Conservation (phyloP, 2,329 filamentous ascomycete species). For the Neopestalotiopsis clavispora region DNA sequence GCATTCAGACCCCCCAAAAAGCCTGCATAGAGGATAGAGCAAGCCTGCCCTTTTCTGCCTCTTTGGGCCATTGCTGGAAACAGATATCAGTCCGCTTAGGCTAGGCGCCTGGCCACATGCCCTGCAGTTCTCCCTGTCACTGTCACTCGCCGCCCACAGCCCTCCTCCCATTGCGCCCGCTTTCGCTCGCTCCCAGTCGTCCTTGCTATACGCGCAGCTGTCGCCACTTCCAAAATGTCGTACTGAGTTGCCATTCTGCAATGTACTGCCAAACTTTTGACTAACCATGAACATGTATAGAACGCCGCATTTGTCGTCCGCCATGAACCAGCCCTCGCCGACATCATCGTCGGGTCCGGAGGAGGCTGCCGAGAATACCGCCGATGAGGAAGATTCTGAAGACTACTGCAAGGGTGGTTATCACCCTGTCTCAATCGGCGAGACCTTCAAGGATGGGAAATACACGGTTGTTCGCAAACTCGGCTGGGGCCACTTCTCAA, state of each 20-base stretch:
- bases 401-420: constrained; percentile 99
- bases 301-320: constrained; percentile 59
- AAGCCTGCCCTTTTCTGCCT: constrained; percentile 20
- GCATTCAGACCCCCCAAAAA: constrained; percentile 4
- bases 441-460: constrained; percentile 96
- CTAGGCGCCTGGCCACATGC: constrained; percentile 18
- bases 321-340: constrained; percentile 72
- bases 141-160: constrained; percentile 9
- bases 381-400: constrained; percentile 97
- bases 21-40: not conserved
- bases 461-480: constrained; percentile 97
- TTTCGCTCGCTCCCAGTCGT: not conserved
- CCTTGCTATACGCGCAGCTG: constrained; percentile 14
- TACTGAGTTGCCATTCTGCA: constrained; percentile 11
- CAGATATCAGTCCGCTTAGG: constrained; percentile 19
- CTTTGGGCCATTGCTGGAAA: constrained; percentile 31
- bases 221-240: constrained; percentile 3
- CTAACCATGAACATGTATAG: constrained; percentile 44
- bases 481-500: constrained; percentile 99
- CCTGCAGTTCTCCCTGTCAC: constrained; percentile 17
- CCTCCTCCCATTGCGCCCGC: constrained; percentile 11
- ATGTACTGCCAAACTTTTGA: constrained; percentile 21
- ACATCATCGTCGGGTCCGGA: constrained; percentile 79
- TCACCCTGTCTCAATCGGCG: constrained; percentile 91
- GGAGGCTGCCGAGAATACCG: constrained; percentile 87